These are phyloP conservation scores for Pleurotus platypus DNA, from an alignment of 768 basidiomycete genomes.

Conservation along the genomic window DNA sequence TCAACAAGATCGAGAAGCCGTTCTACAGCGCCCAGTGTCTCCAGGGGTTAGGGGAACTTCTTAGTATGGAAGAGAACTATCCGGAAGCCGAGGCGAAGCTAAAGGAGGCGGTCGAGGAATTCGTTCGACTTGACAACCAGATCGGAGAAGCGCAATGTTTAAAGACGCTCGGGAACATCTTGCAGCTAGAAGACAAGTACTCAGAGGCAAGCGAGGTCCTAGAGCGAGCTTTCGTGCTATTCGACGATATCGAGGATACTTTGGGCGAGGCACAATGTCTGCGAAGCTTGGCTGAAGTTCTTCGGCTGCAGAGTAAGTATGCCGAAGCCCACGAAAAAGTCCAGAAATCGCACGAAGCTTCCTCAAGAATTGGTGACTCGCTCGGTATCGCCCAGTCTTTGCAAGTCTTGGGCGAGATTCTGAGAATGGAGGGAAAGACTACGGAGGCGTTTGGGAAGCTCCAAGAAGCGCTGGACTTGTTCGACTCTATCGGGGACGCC, in stretches of 20 bases:
- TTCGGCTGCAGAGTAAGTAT: not conserved
- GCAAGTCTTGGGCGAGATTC: slow-evolving; percentile 6
- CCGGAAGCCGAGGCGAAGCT: slow-evolving; percentile 3
- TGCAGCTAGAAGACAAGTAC: slow-evolving; percentile 3
- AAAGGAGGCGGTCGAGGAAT: slow-evolving; percentile 1
- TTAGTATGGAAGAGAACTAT: not conserved
- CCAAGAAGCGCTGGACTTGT: not conserved
- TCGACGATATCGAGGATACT: slow-evolving; percentile 2
- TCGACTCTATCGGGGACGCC: not conserved
- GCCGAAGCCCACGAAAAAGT: slow-evolving; percentile 2
- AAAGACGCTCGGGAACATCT: slow-evolving; percentile 1
- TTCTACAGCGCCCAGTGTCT: slow-evolving; percentile 4
- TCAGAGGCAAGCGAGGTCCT: not conserved
- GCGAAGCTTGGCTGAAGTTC: slow-evolving; percentile 3
- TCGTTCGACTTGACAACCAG: slow-evolving; percentile 1
- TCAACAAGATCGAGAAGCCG: slow-evolving; percentile 4
- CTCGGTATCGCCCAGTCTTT: slow-evolving; percentile 6
- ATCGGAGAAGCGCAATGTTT: slow-evolving; percentile 4
- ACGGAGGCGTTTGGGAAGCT: not conserved
- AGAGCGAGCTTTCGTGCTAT: not conserved
- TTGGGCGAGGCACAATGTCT: slow-evolving; percentile 5
- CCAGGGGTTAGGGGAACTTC: slow-evolving; percentile 1
- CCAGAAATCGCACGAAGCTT: not conserved
- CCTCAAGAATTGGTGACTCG: not conserved
- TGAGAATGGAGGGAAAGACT: not conserved